Base-by-base conservation (phyloP, 371 early-diverging fungal genomes). In the Mortierella sp. region DNA sequence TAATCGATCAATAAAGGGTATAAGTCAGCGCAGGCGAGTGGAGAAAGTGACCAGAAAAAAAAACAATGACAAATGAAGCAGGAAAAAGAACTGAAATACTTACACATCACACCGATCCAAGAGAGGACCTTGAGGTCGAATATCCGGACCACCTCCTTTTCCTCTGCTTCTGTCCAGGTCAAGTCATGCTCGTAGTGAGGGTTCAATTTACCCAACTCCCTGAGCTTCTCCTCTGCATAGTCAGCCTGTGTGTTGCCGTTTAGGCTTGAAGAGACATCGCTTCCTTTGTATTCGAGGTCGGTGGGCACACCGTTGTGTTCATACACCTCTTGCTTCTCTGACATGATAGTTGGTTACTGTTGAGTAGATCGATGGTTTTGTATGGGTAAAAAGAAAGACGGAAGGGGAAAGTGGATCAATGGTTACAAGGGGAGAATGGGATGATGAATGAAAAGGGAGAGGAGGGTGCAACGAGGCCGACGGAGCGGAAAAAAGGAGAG, bases 41-140 rank as follows among this genome's bases (percentile, higher is more conserved):
- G 73, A 88, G 14, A 40, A 40, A 40, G 43, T 40, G 43, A 6
- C 43, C 43, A 80, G 80, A 19, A 51, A 51, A 9, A 50, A 26
- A 48, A 10, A 53, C 8, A 70, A 9, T 44, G 37, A 34, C 53
- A 37, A 74, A 26, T 31, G 34, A 53, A 13, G 53, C 34, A 40
- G n/a, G 53, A 34, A 54, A n/a, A 8, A 37, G 2, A 31, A 37
- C 24, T 11, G n/a, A 55, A n/a, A 69, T 1, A 44, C 80, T 48
- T 86, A 86, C 82, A 83, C 86, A 86, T 86, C 26, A 88, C 77
- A 43, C 83, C 82, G 59, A 88, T 81, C 83, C 87, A 83, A 11
- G 80, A 76, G 11, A 88, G 83, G 51, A 85, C 43, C 34, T 82
- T 79, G 11, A 80, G 24, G 53, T 88, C 88, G 50, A 86, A 79